Percentiles rank a stretch among this genome's conserved stretches.
Conservation (phyloP, 176 grass and related monocot genomes). For the Puya raimondii region DNA sequence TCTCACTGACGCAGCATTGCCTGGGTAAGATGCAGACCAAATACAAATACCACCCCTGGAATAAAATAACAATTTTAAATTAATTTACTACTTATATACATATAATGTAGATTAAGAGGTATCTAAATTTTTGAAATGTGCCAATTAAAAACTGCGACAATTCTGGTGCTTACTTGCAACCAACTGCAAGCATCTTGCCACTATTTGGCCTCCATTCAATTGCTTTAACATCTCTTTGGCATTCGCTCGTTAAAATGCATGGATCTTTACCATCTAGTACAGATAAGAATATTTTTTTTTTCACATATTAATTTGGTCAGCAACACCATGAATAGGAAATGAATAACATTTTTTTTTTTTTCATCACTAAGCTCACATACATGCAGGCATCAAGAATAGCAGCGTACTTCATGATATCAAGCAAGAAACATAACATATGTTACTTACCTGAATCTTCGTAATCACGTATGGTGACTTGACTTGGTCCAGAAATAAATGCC, state of each 20-base stretch:
- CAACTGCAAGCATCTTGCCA: conserved; percentile 85
- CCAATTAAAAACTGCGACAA: too few relatives aligned
- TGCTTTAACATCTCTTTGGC: conserved; percentile 61
- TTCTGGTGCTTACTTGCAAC: conserved; percentile 54
- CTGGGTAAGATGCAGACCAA: conserved; percentile 93
- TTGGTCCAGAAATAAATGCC: conserved; percentile 72
- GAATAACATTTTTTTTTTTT: conserved; percentile 1
- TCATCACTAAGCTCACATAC: conserved; percentile 11
- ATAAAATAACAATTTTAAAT: conserved; percentile 1
- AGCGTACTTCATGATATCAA: conserved; percentile 2
- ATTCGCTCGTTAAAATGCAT: conserved; percentile 60
- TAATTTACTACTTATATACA: not conserved
- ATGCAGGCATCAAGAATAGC: not conserved
- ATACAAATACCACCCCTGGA: conserved; percentile 78
- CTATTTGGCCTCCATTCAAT: conserved; percentile 91
- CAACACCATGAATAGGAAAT: not conserved
- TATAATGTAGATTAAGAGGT: not conserved
- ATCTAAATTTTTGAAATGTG: not conserved
- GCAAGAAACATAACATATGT: conserved; percentile 16
- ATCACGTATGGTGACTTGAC: conserved; percentile 62
- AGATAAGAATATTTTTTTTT: conserved; percentile 10
- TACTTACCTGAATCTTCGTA: conserved; percentile 73
- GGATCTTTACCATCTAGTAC: conserved; percentile 75
- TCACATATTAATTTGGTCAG: not conserved
- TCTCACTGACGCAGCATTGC: conserved; percentile 63